phyloP scores from a whole-genome alignment of 2,329 filamentous ascomycete genomes.

The Pseudogymnoascus sp. region DNA sequence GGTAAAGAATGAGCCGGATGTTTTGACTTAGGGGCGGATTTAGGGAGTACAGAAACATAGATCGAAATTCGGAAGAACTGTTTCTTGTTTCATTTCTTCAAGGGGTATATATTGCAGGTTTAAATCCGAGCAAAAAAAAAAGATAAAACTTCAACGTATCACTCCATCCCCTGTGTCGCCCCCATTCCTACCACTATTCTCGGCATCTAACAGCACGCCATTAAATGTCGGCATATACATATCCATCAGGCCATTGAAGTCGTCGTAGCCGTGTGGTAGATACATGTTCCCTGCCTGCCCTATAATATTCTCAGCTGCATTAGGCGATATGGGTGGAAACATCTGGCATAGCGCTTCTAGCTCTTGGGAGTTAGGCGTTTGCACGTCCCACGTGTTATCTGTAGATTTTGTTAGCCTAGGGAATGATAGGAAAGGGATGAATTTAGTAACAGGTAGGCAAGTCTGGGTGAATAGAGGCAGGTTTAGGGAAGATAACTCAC shows the following conservation, averaged over 20 bases:
- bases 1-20: constrained; percentile 1
- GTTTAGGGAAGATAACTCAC: not conserved
- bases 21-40: not conserved
- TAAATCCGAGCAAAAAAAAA: not conserved
- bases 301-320: not conserved
- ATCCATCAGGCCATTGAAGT: not conserved
- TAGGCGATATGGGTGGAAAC: not conserved
- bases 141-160: not conserved
- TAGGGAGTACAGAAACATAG: too few relatives aligned
- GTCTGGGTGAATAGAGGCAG: not conserved
- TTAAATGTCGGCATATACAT: not conserved
- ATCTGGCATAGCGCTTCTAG: not conserved
- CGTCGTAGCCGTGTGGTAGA: not conserved
- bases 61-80: too few relatives aligned
- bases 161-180: not conserved
- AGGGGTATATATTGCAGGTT: not conserved
- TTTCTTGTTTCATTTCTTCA: not conserved
- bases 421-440: not conserved
- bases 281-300: not conserved
- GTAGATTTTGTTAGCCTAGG: not conserved
- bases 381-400: not conserved
- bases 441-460: not conserved
- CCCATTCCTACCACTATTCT: not conserved
- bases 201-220: not conserved
- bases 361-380: not conserved